Conservation (phyloP, 139 green algal species). For the Picochlorum sp. region DNA sequence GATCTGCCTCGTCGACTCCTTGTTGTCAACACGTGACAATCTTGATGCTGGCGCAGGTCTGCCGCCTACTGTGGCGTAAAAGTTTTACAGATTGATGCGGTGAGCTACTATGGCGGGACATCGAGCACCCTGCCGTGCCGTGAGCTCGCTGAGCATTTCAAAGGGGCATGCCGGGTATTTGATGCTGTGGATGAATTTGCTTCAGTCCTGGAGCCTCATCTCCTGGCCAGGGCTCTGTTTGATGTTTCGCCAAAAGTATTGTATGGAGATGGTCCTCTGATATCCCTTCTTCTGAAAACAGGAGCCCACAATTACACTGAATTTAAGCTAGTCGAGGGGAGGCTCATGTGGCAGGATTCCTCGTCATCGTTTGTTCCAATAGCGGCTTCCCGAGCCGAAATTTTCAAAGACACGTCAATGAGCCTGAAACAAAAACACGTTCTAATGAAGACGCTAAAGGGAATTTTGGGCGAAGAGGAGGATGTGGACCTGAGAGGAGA, state of each 20-base stretch:
- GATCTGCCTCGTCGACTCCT: background rate
- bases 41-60: constrained; percentile 30
- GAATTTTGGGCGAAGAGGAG: constrained; percentile 12
- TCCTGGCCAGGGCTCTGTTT: background rate
- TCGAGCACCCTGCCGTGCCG: constrained; percentile 48
- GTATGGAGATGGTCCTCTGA: constrained; percentile 59
- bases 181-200: background rate
- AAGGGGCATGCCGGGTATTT: background rate
- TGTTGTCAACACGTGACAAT: background rate
- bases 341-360: constrained; percentile 15
- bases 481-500: constrained; percentile 14
- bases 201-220: too few species aligned
- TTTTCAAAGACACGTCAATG: constrained; percentile 69
- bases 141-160: background rate
- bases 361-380: constrained; percentile 25
- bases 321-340: constrained; percentile 68
- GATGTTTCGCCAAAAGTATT: constrained; percentile 41
- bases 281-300: constrained; percentile 59
- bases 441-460: constrained; percentile 67
- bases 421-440: constrained; percentile 56
- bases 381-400: constrained; percentile 56
- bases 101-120: constrained; percentile 58
- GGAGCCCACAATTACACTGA: constrained; percentile 80
- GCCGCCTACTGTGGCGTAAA: constrained; percentile 51
- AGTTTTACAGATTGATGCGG: constrained; percentile 74